Base-by-base conservation (phyloP, 257 asterid genomes). In the Eucommia ulmoides region DNA sequence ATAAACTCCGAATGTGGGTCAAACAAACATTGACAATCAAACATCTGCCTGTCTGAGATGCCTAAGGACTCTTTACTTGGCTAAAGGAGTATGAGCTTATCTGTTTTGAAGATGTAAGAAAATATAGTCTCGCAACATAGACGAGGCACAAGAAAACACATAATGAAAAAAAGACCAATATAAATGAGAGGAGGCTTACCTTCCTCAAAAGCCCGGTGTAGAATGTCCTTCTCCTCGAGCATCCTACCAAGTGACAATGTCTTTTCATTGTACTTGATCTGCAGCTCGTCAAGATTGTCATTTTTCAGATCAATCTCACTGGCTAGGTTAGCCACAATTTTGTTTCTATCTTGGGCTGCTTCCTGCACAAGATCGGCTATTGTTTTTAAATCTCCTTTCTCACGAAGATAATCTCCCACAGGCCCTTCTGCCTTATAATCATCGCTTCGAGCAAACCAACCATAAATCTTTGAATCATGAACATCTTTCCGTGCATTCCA, bases 221-320 rank as follows among this genome's bases (percentile, higher is more conserved):
- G 82, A 20, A 59, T 68, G 46, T 84, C 95, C 68, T 84, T 88
- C 86, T 84, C 95, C 65, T 72, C 81, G 51, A 84, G 84, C 93
- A 84, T 69, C 76, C 86, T 74, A 69, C 78, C 71, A 22, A 82
- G 74, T 2, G 95, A 77, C 74, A 81, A 22, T 18, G 75, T 68
- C 74, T 65, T 80, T 60, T 55, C 73, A 48, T 79, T 79, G 74
- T 55, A 78, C 55, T 64, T 68, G 19, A 59, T 70, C 68, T 66
- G 80, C 66, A 88, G 51, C 73, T 75, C 67, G 62, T 82, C 80
- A 64, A 84, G 68, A 63, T 81, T 77, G 49, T 75, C 84, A 58
- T 75, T 88, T 59, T 69, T 79, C 65, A 74, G 25, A 57, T 81
- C 93, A 35, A 84, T 75, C 66, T 81, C 95, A 65, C 52, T 69